These are phyloP conservation scores for Sugiyamaella castrensis DNA, from an alignment of 1,139 yeast genomes.

Conservation along the genomic window DNA sequence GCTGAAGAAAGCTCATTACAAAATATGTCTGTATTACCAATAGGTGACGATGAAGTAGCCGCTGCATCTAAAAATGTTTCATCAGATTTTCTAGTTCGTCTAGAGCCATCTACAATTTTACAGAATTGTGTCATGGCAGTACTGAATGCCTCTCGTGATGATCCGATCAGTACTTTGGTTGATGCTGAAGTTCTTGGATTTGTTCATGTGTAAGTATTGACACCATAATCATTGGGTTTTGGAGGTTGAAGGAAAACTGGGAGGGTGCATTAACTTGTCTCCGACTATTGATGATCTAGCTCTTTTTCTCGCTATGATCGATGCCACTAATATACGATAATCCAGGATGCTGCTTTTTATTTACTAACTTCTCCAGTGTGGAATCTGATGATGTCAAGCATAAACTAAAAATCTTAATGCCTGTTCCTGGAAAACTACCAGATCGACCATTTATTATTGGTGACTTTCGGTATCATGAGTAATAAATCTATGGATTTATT, in stretches of 20 bases:
- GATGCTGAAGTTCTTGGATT: slow-evolving; percentile 66
- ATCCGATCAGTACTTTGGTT: slow-evolving; percentile 49
- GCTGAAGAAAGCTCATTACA: slow-evolving; percentile 33
- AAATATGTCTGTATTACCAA: slow-evolving; percentile 41
- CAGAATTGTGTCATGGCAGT: slow-evolving; percentile 76
- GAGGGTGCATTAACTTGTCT: no score
- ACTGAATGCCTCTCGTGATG: slow-evolving; percentile 56
- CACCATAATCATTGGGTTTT: no score
- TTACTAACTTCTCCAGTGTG: slow-evolving; percentile 33
- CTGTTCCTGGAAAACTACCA: slow-evolving; percentile 86
- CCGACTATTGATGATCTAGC: not conserved
- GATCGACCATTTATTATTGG: slow-evolving; percentile 64
- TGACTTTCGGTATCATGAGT: slow-evolving; percentile 67
- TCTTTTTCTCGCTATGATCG: not conserved
- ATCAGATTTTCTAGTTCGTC: slow-evolving; percentile 32
- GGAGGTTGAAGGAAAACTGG: slow-evolving; percentile 11
- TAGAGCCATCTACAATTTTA: slow-evolving; percentile 55
- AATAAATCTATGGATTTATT: slow-evolving; percentile 18
- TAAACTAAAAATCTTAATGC: slow-evolving; percentile 71
- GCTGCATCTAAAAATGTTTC: slow-evolving; percentile 8
- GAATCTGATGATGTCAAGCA: slow-evolving; percentile 67
- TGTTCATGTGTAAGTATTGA: slow-evolving; percentile 39
- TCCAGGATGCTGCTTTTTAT: not conserved
- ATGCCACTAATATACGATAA: not conserved
- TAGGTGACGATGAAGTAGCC: slow-evolving; percentile 37